A percentile compares a stretch with the other conserved stretches of the same genome.
phyloP scores from a whole-genome alignment of 768 basidiomycete genomes.

The Leccinum subgranulosum region DNA sequence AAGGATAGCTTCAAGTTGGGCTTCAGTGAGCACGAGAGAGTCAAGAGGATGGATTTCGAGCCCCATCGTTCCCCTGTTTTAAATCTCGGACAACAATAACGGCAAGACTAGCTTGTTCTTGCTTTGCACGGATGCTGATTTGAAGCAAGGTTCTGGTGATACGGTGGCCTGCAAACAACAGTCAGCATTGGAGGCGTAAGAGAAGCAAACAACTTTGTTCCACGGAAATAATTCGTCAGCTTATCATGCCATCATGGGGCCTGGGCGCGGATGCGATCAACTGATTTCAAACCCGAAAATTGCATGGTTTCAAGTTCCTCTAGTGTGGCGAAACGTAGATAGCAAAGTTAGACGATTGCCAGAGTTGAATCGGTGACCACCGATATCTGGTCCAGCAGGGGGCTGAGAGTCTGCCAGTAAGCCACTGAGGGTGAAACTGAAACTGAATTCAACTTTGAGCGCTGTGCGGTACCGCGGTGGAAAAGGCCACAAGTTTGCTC shows the following conservation, averaged over 20 bases:
- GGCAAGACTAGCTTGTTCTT: not conserved
- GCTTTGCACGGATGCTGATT: not conserved
- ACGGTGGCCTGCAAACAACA: not conserved
- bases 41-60: not conserved
- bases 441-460: no score
- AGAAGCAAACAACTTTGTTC: not conserved
- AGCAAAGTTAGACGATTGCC: not conserved
- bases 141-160: not conserved
- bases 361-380: not conserved
- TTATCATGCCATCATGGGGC: no score
- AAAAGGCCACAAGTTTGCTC: no score
- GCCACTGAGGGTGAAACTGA: no score
- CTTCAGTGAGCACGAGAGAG: not conserved
- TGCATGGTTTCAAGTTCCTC: not conserved
- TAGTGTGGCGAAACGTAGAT: not conserved
- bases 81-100: not conserved
- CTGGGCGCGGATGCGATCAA: not conserved
- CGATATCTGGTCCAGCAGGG: no score
- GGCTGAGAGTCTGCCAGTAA: no score
- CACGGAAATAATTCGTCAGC: not conserved
- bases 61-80: not conserved
- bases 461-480: no score
- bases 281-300: not conserved
- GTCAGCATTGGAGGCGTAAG: not conserved
- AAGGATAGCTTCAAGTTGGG: slow-evolving; percentile 16